Conservation (phyloP, 1,284 basidiomycete species). For the Clitocybe nebularis region DNA sequence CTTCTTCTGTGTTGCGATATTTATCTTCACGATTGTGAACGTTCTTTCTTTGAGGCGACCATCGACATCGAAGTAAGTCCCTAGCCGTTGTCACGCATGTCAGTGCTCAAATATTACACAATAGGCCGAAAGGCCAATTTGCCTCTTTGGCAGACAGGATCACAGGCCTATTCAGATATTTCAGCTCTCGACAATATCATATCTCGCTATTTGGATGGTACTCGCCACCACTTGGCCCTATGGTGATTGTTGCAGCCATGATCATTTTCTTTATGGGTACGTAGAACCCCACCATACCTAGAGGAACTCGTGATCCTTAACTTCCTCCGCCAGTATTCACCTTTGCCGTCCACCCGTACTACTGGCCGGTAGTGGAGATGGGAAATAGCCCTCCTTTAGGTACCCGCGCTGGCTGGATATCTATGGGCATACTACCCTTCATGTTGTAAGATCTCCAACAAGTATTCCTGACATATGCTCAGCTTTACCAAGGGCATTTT, state of each 20-base stretch:
- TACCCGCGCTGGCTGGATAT: conserved; percentile 32
- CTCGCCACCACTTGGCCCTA: conserved; percentile 29
- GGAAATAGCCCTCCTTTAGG: conserved; percentile 34
- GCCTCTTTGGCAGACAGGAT: conserved; percentile 9
- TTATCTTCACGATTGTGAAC: conserved; percentile 10
- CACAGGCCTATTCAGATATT: conserved; percentile 21
- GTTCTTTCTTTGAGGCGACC: conserved; percentile 6
- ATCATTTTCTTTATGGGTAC: conserved; percentile 29
- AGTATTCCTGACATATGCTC: neutral
- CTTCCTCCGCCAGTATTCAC: conserved; percentile 20
- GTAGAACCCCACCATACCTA: conserved; percentile 1
- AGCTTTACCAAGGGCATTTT: conserved; percentile 25
- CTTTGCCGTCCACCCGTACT: conserved; percentile 30
- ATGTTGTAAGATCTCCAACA: conserved; percentile 24
- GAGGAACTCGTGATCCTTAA: neutral
- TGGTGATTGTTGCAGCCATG: conserved; percentile 25
- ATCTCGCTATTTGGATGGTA: conserved; percentile 23
- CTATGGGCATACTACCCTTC: conserved; percentile 32
- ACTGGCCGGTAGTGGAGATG: conserved; percentile 30
- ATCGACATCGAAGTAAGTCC: neutral
- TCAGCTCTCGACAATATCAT: conserved; percentile 23
- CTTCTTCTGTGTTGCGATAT: conserved; percentile 27
- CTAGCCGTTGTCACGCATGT: neutral
- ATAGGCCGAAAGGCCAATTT: neutral
- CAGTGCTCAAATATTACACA: neutral